phyloP scores from a whole-genome alignment of 1,284 basidiomycete species.

The Trametes sp. region DNA sequence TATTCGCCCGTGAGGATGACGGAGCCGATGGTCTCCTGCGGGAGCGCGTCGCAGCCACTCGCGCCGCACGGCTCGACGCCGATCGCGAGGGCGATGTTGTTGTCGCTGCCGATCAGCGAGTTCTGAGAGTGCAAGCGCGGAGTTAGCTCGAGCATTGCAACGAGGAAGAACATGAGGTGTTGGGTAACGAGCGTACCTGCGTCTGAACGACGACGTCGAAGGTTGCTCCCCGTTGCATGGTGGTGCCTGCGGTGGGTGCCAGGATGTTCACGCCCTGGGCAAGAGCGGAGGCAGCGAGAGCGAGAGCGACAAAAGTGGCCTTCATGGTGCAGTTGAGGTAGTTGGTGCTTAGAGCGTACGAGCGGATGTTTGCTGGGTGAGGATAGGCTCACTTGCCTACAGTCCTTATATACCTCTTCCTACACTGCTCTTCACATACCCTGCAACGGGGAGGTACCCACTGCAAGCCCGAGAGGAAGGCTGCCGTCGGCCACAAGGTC shows the following conservation, averaged over 20 bases:
- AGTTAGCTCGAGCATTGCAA: background rate
- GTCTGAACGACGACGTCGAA: slow-evolving; percentile 50
- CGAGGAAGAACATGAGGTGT: no score
- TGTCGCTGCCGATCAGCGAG: slow-evolving; percentile 41
- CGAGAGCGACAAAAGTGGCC: slow-evolving; percentile 26
- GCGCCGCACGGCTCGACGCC: slow-evolving; percentile 39
- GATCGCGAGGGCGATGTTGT: slow-evolving; percentile 53
- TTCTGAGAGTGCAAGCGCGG: slow-evolving; percentile 35
- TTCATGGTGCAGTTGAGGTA: slow-evolving; percentile 29
- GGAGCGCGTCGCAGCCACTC: slow-evolving; percentile 22
- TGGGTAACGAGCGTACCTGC: slow-evolving; percentile 43
- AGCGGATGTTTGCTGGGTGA: background rate
- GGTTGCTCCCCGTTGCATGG: slow-evolving; percentile 41
- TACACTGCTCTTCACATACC: background rate
- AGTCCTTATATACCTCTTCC: no score
- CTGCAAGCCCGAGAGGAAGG: background rate
- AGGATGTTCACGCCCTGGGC: slow-evolving; percentile 50
- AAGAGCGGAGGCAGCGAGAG: slow-evolving; percentile 33
- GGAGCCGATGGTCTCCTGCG: slow-evolving; percentile 43
- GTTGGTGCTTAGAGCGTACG: background rate
- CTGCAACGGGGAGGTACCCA: background rate
- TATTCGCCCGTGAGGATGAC: slow-evolving; percentile 53
- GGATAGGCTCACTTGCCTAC: no score
- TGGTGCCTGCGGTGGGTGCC: slow-evolving; percentile 41
- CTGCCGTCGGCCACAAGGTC: background rate